Percentiles rank a stretch among this genome's conserved stretches.
Conservation (phyloP, 257 asterid genomes). For the Galeopsis tetrahit region DNA sequence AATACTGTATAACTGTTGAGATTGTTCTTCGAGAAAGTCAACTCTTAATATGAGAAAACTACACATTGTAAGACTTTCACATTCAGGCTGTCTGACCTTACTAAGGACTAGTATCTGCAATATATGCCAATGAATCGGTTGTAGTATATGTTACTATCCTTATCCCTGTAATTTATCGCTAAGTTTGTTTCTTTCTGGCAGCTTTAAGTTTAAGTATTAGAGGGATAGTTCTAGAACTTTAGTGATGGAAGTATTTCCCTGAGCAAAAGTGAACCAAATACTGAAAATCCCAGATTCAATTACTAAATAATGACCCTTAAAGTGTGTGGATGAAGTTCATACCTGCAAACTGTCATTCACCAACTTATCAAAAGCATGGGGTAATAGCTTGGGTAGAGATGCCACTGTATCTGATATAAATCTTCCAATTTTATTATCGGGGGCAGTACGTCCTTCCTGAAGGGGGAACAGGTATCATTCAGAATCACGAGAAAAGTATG, state of each 20-base stretch:
- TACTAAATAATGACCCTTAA: background rate
- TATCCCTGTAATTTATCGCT: background rate
- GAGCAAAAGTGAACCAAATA: slow-evolving; percentile 15
- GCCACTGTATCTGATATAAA: slow-evolving; percentile 67
- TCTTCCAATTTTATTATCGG: slow-evolving; percentile 80
- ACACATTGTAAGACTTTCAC: background rate
- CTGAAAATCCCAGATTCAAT: background rate
- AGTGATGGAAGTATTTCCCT: background rate
- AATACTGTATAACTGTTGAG: too few relatives aligned
- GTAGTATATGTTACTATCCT: background rate
- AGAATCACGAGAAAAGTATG: background rate
- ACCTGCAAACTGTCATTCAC: slow-evolving; percentile 90
- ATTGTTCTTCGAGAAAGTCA: background rate
- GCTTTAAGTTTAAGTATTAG: background rate
- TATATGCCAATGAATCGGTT: background rate
- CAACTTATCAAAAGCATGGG: slow-evolving; percentile 70
- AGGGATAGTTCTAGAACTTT: background rate
- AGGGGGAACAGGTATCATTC: slow-evolving; percentile 1
- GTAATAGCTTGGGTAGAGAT: slow-evolving; percentile 71
- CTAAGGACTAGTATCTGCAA: background rate
- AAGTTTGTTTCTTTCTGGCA: background rate
- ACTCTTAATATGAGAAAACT: background rate
- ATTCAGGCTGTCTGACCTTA: background rate
- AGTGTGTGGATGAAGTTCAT: slow-evolving; percentile 10
- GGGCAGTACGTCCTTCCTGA: slow-evolving; percentile 77